phyloP scores from a whole-genome alignment of 2,329 filamentous ascomycete species.

The Claviceps quebecensis region DNA sequence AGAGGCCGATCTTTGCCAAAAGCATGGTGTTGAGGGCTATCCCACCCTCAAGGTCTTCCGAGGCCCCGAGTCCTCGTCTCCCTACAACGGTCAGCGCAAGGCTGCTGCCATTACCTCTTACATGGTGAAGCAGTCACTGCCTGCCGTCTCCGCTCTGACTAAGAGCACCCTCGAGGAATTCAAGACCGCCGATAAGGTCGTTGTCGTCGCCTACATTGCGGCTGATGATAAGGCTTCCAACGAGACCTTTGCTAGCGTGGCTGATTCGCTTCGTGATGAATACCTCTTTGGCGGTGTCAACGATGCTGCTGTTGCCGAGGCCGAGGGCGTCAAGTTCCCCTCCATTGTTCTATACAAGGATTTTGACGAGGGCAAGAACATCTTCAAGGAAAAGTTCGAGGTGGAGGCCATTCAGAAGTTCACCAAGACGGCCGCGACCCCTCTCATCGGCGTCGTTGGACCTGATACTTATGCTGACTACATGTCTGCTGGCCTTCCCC shows the following conservation, averaged over 20 bases:
- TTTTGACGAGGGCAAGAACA: slow-evolving; percentile 90
- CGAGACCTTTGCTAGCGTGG: slow-evolving; percentile 64
- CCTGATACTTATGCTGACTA: slow-evolving; percentile 93
- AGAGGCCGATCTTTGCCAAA: slow-evolving; percentile 80
- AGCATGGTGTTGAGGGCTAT: slow-evolving; percentile 89
- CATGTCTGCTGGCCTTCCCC: slow-evolving; percentile 82
- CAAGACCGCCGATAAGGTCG: slow-evolving; percentile 96
- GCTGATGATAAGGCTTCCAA: slow-evolving; percentile 72
- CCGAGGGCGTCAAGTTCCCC: slow-evolving; percentile 77
- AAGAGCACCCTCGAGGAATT: slow-evolving; percentile 83
- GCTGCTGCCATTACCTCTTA: slow-evolving; percentile 64
- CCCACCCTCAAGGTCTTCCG: slow-evolving; percentile 99
- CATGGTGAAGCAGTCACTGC: slow-evolving; percentile 97
- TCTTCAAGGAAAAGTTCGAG: slow-evolving; percentile 68
- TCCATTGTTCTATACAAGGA: slow-evolving; percentile 90
- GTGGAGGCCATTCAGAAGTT: slow-evolving; percentile 68
- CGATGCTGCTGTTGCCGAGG: slow-evolving; percentile 73
- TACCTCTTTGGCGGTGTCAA: slow-evolving; percentile 85
- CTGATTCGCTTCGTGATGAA: slow-evolving; percentile 68
- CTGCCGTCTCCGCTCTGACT: slow-evolving; percentile 72
- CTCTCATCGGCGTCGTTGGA: slow-evolving; percentile 87
- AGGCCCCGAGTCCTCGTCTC: slow-evolving; percentile 63
- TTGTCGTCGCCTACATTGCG: slow-evolving; percentile 78
- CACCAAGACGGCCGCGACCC: slow-evolving; percentile 71
- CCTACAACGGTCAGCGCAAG: slow-evolving; percentile 80